A percentile compares a stretch with the other conserved stretches of the same genome.
These are phyloP conservation scores for Ceratocystis cacaofunesta DNA, from an alignment of 2,329 filamentous ascomycete species.

Conservation along the genomic window DNA sequence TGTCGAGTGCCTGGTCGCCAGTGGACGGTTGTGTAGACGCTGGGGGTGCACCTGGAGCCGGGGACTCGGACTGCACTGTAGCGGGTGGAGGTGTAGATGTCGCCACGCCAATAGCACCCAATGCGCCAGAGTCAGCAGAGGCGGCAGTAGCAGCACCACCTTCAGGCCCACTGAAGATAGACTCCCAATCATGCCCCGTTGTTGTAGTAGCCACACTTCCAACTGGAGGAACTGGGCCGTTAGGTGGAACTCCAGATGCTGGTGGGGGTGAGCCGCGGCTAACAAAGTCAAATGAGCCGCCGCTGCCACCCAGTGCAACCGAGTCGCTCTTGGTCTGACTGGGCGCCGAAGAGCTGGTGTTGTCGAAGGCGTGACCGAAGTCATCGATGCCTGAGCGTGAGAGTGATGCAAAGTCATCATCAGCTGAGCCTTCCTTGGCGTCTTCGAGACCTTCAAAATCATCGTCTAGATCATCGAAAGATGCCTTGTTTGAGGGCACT, in stretches of 20 bases:
- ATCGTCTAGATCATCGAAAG: conserved; percentile 62
- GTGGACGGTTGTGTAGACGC: conserved; percentile 50
- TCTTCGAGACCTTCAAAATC: conserved; percentile 75
- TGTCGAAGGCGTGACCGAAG: conserved; percentile 72
- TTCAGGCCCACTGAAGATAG: conserved; percentile 65
- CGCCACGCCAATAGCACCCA: background rate
- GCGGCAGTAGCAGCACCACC: conserved; percentile 18
- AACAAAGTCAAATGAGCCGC: conserved; percentile 46
- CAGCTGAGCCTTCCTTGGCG: conserved; percentile 63
- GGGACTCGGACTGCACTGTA: conserved; percentile 19
- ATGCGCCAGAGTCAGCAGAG: conserved; percentile 19
- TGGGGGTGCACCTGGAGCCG: conserved; percentile 19
- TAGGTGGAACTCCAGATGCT: background rate
- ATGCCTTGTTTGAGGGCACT: conserved; percentile 31
- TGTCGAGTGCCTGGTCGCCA: conserved; percentile 83
- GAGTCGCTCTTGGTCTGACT: conserved; percentile 41
- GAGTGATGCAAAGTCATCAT: conserved; percentile 66
- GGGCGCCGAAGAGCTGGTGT: conserved; percentile 45
- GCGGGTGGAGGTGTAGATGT: conserved; percentile 11
- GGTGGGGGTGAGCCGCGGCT: conserved; percentile 23
- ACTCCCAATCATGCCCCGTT: conserved; percentile 76
- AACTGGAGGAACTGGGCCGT: background rate
- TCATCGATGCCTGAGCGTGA: conserved; percentile 58
- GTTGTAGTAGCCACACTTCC: conserved; percentile 21
- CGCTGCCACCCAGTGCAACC: conserved; percentile 35